Evolutionary conservation across 345 rosid species (phyloP).

Genomic region (Dipteronia sinensis): DNA sequence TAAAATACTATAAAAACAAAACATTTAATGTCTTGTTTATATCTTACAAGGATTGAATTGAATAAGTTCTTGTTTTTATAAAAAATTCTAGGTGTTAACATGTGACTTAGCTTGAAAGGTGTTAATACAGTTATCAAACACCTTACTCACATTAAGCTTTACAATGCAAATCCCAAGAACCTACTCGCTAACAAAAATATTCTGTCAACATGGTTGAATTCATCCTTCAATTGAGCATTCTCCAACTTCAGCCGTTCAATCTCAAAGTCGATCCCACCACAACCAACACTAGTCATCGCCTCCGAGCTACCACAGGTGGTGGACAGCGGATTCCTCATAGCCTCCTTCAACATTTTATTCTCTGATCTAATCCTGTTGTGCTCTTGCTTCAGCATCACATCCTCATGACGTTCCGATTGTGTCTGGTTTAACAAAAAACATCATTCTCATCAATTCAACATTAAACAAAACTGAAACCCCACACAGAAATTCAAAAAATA

Average conservation of each 20-base stretch:
- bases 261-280: conserved; percentile 35
- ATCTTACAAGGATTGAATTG: too few species aligned
- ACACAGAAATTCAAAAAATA: not conserved
- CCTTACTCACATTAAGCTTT: too few species aligned
- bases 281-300: conserved; percentile 27
- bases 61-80: too few species aligned
- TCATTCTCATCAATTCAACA: not conserved
- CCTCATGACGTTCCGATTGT: conserved; percentile 74
- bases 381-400: conserved; percentile 57
- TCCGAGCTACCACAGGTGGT: conserved; percentile 58
- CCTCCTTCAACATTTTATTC: conserved; percentile 52
- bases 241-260: conserved; percentile 57
- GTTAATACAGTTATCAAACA: too few species aligned
- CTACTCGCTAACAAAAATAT: conserved; percentile 50
- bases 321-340: conserved; percentile 55
- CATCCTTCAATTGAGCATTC: conserved; percentile 64
- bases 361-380: conserved; percentile 66
- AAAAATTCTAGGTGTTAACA: too few species aligned
- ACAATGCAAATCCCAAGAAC: conserved; percentile 45
- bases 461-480: not conserved
- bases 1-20: too few species aligned
- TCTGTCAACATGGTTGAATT: conserved; percentile 44
- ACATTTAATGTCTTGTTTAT: too few species aligned
- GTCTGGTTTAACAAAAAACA: conserved; percentile 41
- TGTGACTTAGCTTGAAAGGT: too few species aligned